A percentile compares a stretch with the other conserved stretches of the same genome.
These are phyloP conservation scores for Evernia prunastri DNA, from an alignment of 495 filamentous ascomycete genomes.

Conservation along the genomic window DNA sequence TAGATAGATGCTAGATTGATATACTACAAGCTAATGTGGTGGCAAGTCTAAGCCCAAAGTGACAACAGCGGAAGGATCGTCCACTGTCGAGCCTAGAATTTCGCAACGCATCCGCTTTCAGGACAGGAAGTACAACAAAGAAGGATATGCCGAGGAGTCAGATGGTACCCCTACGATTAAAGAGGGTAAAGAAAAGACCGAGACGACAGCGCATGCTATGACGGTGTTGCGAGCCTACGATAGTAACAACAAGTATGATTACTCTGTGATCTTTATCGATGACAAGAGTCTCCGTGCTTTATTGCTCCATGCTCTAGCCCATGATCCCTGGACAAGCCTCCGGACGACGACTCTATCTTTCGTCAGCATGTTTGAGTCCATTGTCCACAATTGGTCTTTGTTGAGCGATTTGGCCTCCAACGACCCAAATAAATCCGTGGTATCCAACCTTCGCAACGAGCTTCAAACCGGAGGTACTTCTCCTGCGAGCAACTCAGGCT, in stretches of 20 bases:
- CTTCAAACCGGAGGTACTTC: neutral
- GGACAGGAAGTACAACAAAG: neutral
- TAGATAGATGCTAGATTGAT: neutral
- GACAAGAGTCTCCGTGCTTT: neutral
- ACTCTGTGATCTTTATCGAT: neutral
- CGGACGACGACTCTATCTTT: neutral
- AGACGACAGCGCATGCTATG: neutral
- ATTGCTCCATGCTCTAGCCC: neutral
- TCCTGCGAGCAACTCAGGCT: neutral
- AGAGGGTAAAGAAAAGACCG: neutral
- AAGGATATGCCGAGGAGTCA: neutral
- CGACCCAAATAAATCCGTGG: neutral
- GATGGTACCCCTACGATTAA: neutral
- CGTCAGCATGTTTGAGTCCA: neutral
- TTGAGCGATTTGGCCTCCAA: neutral
- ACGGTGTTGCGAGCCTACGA: neutral
- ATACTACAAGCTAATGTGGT: neutral
- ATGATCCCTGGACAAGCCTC: neutral
- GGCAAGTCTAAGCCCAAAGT: neutral
- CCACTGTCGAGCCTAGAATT: neutral
- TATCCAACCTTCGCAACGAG: neutral
- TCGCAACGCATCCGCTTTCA: neutral
- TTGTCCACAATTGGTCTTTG: conserved; percentile 1
- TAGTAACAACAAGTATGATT: neutral
- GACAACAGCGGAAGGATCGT: neutral